A percentile compares a stretch with the other conserved stretches of the same genome.
Conservation (phyloP, 2,329 filamentous ascomycete genomes). For the Fusarium sp. region DNA sequence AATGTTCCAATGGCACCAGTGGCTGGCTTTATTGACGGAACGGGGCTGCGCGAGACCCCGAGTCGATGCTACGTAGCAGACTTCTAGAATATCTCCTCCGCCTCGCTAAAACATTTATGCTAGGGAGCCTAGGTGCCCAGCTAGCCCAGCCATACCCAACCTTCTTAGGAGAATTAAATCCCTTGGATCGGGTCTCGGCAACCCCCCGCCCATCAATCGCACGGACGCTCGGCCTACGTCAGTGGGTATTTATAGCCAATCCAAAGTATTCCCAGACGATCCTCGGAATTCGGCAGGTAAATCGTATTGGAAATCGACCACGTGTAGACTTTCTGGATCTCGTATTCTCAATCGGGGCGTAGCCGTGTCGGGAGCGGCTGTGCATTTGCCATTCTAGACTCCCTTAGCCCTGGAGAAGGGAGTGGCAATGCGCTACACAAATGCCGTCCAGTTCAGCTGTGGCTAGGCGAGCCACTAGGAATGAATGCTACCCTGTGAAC, state of each 20-base stretch:
- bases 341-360: not conserved
- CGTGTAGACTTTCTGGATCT: not conserved
- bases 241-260: conserved; percentile 4
- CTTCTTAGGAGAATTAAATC: not conserved
- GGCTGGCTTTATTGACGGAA: not conserved
- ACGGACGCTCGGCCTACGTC: conserved; percentile 21
- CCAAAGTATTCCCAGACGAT: not conserved
- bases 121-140: not conserved
- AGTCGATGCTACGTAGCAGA: not conserved
- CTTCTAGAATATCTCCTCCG: not conserved
- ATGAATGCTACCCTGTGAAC: not conserved
- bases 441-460: not conserved
- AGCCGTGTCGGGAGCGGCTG: not conserved
- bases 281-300: not conserved
- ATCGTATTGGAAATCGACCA: not conserved
- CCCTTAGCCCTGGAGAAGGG: not conserved
- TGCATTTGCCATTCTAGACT: not conserved
- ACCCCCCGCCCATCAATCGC: not conserved
- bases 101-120: no score
- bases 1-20: no score
- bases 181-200: not conserved
- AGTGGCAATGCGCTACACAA: not conserved
- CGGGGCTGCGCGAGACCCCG: not conserved
- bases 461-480: not conserved
- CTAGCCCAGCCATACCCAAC: no score